phyloP scores from a whole-genome alignment of 352 stramenopile genomes.

The Phytophthora niederhauseri region DNA sequence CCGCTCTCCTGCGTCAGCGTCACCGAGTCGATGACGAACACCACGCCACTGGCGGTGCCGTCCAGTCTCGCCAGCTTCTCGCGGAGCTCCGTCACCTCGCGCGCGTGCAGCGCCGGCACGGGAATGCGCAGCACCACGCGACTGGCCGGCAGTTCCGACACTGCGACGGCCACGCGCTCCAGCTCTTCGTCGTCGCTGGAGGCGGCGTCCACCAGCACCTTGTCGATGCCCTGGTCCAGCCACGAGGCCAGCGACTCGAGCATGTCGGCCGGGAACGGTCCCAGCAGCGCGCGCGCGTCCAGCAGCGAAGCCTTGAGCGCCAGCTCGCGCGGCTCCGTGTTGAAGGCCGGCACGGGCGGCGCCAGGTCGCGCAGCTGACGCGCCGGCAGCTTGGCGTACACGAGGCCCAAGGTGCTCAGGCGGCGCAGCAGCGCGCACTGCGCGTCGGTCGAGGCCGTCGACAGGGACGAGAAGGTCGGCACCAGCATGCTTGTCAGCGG shows the following conservation, averaged over 20 bases:
- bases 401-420: constrained; percentile 54
- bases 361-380: constrained; percentile 41
- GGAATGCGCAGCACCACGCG: constrained; percentile 70
- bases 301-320: constrained; percentile 53
- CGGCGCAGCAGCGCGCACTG: constrained; percentile 38
- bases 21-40: constrained; percentile 44
- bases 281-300: constrained; percentile 55
- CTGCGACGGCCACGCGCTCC: constrained; percentile 54
- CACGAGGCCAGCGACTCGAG: constrained; percentile 58
- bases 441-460: constrained; percentile 14
- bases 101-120: constrained; percentile 36
- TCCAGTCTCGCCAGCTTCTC: constrained; percentile 50
- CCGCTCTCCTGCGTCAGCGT: constrained; percentile 29
- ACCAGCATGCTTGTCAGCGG: constrained; percentile 34
- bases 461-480: constrained; percentile 25
- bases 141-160: constrained; percentile 64
- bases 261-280: constrained; percentile 65
- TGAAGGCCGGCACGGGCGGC: constrained; percentile 22
- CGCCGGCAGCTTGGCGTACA: constrained; percentile 43
- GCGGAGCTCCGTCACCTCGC: constrained; percentile 26
- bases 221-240: constrained; percentile 67
- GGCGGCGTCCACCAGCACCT: constrained; percentile 58
- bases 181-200: constrained; percentile 55
- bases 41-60: constrained; percentile 43
- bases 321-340: constrained; percentile 34